Percentiles rank a stretch among this genome's conserved stretches.
Conservation (phyloP, 2,329 filamentous ascomycete genomes). For the Thermoascus crustaceus region DNA sequence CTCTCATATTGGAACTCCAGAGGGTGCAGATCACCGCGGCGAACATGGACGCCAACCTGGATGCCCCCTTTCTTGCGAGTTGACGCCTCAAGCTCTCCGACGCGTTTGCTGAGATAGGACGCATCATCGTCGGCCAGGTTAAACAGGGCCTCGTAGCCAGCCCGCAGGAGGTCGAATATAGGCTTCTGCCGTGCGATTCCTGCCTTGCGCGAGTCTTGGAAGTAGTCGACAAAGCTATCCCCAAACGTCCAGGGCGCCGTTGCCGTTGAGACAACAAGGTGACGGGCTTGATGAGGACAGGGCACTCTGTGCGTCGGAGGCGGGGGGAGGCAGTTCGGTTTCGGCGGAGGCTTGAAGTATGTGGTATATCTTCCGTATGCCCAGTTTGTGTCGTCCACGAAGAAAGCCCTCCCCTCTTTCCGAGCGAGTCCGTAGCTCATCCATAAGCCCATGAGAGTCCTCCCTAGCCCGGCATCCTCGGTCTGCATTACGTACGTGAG, state of each 20-base stretch:
- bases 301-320: slow-evolving; percentile 69
- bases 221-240: slow-evolving; percentile 47
- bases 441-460: slow-evolving; percentile 71
- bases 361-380: slow-evolving; percentile 67
- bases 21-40: slow-evolving; percentile 71
- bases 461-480: slow-evolving; percentile 66
- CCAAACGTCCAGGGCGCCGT: slow-evolving; percentile 60
- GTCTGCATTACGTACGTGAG: slow-evolving; percentile 73
- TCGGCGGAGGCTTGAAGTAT: slow-evolving; percentile 62
- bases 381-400: slow-evolving; percentile 78
- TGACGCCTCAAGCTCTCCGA: slow-evolving; percentile 46
- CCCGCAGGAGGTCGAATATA: slow-evolving; percentile 60
- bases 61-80: slow-evolving; percentile 41
- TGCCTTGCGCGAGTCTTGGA: slow-evolving; percentile 42
- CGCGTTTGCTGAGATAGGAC: slow-evolving; percentile 54
- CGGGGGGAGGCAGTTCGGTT: slow-evolving; percentile 60
- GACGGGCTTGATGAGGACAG: slow-evolving; percentile 66
- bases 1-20: slow-evolving; percentile 67
- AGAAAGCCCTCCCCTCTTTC: slow-evolving; percentile 67
- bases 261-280: slow-evolving; percentile 64
- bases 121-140: slow-evolving; percentile 58
- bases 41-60: slow-evolving; percentile 66
- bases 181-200: slow-evolving; percentile 48
- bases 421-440: slow-evolving; percentile 72
- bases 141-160: slow-evolving; percentile 68